Conservation (phyloP, 352 stramenopile species). For the Phytopythium sindhum region DNA sequence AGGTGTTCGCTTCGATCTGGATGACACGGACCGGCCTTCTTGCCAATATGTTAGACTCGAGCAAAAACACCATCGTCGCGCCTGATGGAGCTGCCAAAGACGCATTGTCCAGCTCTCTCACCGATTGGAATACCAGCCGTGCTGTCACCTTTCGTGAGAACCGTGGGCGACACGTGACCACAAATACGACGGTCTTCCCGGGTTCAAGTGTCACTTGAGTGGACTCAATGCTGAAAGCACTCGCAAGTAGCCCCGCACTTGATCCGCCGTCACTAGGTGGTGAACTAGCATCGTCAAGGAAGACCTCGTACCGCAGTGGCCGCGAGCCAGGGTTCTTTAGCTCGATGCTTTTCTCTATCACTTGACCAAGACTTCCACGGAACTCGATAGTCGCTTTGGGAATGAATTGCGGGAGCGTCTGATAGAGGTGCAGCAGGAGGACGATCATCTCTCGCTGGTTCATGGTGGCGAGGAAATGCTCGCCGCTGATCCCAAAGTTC, state of each 20-base stretch:
- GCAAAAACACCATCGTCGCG: conserved; percentile 89
- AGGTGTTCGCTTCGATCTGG: conserved; percentile 70
- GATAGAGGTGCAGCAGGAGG: conserved; percentile 88
- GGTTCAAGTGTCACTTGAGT: conserved; percentile 75
- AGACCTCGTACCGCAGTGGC: conserved; percentile 87
- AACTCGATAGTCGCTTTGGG: conserved; percentile 94
- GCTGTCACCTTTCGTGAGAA: conserved; percentile 87
- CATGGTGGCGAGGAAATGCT: conserved; percentile 48
- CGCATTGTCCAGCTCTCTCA: conserved; percentile 29
- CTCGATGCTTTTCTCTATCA: conserved; percentile 92
- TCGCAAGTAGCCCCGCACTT: conserved; percentile 7
- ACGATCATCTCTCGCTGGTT: conserved; percentile 78
- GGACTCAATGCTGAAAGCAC: conserved; percentile 75
- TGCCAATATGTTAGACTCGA: conserved; percentile 80
- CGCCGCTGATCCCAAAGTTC: conserved; percentile 67
- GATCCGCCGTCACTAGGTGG: conserved; percentile 1
- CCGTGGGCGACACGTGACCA: conserved; percentile 76
- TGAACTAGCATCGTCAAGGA: conserved; percentile 51
- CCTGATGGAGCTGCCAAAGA: conserved; percentile 16
- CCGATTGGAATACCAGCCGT: conserved; percentile 86
- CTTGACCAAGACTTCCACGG: conserved; percentile 74
- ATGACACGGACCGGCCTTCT: conserved; percentile 78
- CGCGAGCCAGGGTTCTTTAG: conserved; percentile 88
- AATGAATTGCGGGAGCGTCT: conserved; percentile 89
- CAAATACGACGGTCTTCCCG: conserved; percentile 64